These are phyloP conservation scores for Penicillium sp. DNA, from an alignment of 2,329 filamentous ascomycete species.

Conservation along the genomic window DNA sequence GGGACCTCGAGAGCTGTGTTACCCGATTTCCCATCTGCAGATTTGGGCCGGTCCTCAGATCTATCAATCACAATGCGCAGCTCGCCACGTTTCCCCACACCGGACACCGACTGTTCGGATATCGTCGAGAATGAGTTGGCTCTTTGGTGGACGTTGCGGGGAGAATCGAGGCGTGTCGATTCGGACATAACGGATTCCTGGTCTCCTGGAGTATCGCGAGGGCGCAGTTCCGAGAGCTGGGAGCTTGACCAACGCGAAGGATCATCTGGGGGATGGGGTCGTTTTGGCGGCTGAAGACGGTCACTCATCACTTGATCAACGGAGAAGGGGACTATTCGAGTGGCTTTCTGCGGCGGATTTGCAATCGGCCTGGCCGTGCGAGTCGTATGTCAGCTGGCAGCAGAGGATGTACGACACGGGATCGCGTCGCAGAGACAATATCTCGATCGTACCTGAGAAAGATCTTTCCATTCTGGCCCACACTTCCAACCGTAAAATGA, in stretches of 20 bases:
- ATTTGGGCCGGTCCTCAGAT: constrained; percentile 62
- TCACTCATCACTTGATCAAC: constrained; percentile 60
- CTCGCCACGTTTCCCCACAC: constrained; percentile 56
- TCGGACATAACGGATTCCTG: constrained; percentile 23
- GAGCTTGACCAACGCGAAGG: constrained; percentile 41
- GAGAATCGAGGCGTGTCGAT: constrained; percentile 21
- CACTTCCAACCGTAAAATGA: constrained; percentile 76
- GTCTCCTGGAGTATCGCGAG: constrained; percentile 28
- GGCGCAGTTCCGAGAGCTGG: constrained; percentile 40
- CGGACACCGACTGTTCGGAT: constrained; percentile 54
- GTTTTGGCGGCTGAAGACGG: constrained; percentile 44
- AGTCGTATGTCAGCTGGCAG: constrained; percentile 15
- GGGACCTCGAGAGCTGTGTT: constrained; percentile 65
- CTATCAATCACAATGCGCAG: constrained; percentile 80
- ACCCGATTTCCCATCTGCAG: constrained; percentile 55
- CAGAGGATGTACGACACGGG: constrained; percentile 13
- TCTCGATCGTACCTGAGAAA: constrained; percentile 66
- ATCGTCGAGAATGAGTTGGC: constrained; percentile 76
- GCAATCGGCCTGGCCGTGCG: constrained; percentile 32
- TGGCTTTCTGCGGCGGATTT: constrained; percentile 33
- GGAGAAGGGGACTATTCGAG: constrained; percentile 32
- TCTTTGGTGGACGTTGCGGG: constrained; percentile 51
- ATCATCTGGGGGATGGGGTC: constrained; percentile 29
- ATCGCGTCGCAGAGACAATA: constrained; percentile 10
- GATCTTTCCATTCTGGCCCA: constrained; percentile 78